phyloP scores from a whole-genome alignment of 2,329 filamentous ascomycete species.

The Fusarium graminum region DNA sequence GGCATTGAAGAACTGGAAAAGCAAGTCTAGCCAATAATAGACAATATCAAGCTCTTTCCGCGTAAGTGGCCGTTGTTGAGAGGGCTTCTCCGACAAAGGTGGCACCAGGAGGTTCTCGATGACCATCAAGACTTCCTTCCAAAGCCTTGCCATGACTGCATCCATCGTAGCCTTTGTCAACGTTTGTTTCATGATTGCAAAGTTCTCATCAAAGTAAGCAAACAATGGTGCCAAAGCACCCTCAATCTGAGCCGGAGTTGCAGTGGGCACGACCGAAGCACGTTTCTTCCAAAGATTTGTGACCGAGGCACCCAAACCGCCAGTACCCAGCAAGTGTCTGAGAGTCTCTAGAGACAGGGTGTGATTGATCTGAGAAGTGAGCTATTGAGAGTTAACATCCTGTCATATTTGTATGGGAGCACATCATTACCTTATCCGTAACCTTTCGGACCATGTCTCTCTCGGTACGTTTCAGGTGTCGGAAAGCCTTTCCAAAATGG shows the following conservation, averaged over 20 bases:
- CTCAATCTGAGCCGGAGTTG: slow-evolving; percentile 80
- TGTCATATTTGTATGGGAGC: not conserved
- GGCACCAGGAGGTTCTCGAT: slow-evolving; percentile 92
- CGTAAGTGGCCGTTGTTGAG: slow-evolving; percentile 83
- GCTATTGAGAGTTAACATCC: slow-evolving; percentile 61
- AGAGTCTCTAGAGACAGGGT: slow-evolving; percentile 88
- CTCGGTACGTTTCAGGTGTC: slow-evolving; percentile 93
- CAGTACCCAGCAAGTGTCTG: slow-evolving; percentile 76
- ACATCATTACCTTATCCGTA: slow-evolving; percentile 84
- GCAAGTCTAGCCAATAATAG: slow-evolving; percentile 90
- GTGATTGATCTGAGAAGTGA: slow-evolving; percentile 91
- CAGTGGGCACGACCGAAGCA: slow-evolving; percentile 65
- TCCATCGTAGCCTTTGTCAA: slow-evolving; percentile 96
- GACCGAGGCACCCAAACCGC: slow-evolving; percentile 78
- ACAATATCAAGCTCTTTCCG: slow-evolving; percentile 94
- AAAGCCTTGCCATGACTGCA: slow-evolving; percentile 96
- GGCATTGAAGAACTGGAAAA: slow-evolving; percentile 96
- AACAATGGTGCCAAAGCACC: slow-evolving; percentile 87
- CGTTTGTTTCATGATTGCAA: slow-evolving; percentile 98
- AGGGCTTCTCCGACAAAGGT: slow-evolving; percentile 94
- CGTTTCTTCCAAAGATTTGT: slow-evolving; percentile 77
- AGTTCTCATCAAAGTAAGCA: slow-evolving; percentile 97
- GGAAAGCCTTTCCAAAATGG: slow-evolving; percentile 97
- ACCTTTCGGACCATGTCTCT: slow-evolving; percentile 98
- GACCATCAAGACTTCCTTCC: slow-evolving; percentile 96